Conservation (phyloP, 2,329 filamentous ascomycete genomes). For the Penicillium sp. region DNA sequence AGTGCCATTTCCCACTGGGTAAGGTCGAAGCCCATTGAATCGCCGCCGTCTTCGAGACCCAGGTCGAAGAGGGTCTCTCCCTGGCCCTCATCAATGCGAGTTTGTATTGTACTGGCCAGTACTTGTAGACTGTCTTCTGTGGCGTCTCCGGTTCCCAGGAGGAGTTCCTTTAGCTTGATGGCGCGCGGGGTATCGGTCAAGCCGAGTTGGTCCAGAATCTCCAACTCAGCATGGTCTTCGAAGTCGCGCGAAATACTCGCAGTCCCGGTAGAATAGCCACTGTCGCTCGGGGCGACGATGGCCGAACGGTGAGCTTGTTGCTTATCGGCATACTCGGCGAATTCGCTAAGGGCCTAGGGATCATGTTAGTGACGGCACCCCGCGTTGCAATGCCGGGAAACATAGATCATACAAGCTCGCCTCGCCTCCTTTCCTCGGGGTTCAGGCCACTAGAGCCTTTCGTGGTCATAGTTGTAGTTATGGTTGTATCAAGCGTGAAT, state of each 20-base stretch:
- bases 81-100: conserved; percentile 77
- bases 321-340: conserved; percentile 95
- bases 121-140: conserved; percentile 64
- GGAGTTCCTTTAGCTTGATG: conserved; percentile 73
- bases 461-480: conserved; percentile 37
- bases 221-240: conserved; percentile 84
- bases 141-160: conserved; percentile 62
- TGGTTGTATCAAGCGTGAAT: conserved; percentile 8
- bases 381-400: background rate
- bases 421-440: conserved; percentile 79
- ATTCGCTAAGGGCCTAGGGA: conserved; percentile 80
- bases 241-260: conserved; percentile 38
- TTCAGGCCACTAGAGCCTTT: conserved; percentile 61
- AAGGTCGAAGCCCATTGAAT: conserved; percentile 76
- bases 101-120: conserved; percentile 68
- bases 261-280: conserved; percentile 41
- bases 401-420: conserved; percentile 70
- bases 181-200: conserved; percentile 69
- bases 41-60: conserved; percentile 86
- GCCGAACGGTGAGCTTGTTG: conserved; percentile 68
- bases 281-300: conserved; percentile 46
- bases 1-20: conserved; percentile 77
- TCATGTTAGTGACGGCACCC: conserved; percentile 11
- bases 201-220: conserved; percentile 80
- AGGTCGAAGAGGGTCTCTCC: conserved; percentile 92